Conservation (phyloP, 1,284 basidiomycete genomes). For the Cryptococcus floricola region DNA sequence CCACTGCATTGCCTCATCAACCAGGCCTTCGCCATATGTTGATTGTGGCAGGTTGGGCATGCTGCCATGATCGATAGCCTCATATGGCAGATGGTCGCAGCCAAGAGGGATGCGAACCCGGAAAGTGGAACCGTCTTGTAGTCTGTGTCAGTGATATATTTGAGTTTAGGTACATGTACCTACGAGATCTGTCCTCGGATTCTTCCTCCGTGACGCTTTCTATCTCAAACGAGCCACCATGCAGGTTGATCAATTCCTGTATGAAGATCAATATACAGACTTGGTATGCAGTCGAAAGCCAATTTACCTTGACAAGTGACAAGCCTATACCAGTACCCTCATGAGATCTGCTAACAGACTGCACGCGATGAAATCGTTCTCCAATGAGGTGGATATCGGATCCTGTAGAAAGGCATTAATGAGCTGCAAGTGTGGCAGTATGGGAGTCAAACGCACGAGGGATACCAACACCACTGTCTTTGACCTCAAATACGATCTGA, state of each 20-base stretch:
- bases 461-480: conserved; percentile 51
- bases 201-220: conserved; percentile 40
- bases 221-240: conserved; percentile 49
- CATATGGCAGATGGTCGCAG: conserved; percentile 33
- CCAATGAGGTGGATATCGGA: conserved; percentile 39
- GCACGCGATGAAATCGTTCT: conserved; percentile 48
- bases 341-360: conserved; percentile 39
- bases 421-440: not conserved
- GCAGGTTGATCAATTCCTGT: conserved; percentile 49
- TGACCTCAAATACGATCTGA: conserved; percentile 37
- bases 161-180: conserved; percentile 1
- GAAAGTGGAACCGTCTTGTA: conserved; percentile 42
- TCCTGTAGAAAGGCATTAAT: conserved; percentile 7
- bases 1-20: conserved; percentile 46
- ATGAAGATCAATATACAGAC: conserved; percentile 9
- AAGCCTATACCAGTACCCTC: conserved; percentile 51
- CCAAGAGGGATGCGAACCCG: conserved; percentile 27
- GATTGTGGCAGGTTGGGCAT: conserved; percentile 1
- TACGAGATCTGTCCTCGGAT: conserved; percentile 33
- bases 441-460: conserved; percentile 15
- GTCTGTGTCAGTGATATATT: not conserved
- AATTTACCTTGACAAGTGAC: conserved; percentile 27
- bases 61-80: conserved; percentile 25
- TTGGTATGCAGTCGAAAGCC: not conserved
- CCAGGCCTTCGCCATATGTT: conserved; percentile 37